phyloP scores from a whole-genome alignment of 768 basidiomycete species.

The Auriscalpium vulgare region DNA sequence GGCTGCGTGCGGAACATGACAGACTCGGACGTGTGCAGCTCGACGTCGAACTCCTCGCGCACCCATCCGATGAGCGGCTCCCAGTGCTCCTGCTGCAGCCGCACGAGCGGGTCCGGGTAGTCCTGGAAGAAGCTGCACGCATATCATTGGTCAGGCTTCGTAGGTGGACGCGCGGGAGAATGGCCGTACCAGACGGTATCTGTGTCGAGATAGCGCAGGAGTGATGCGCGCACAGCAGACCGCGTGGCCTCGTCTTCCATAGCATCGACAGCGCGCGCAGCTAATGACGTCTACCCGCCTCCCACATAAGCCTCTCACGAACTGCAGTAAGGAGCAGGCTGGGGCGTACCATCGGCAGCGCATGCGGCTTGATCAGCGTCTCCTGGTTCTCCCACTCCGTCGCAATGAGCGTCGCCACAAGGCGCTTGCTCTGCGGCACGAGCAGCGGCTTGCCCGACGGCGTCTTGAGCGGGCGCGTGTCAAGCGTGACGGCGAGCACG shows the following conservation, averaged over 20 bases:
- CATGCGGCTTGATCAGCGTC: constrained; percentile 77
- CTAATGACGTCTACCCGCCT: constrained; percentile 70
- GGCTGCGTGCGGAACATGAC: constrained; percentile 67
- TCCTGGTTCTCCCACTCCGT: constrained; percentile 96
- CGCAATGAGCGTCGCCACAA: constrained; percentile 81
- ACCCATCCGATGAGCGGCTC: constrained; percentile 81
- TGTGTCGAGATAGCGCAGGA: constrained; percentile 86
- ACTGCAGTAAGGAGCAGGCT: neutral
- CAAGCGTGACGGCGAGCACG: constrained; percentile 60
- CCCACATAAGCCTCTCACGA: neutral
- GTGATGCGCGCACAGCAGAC: constrained; percentile 51
- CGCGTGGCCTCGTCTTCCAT: constrained; percentile 50
- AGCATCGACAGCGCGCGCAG: constrained; percentile 82
- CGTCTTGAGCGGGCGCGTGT: constrained; percentile 81
- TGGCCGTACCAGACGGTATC: constrained; percentile 78
- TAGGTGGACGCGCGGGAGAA: neutral
- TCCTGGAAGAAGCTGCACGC: constrained; percentile 70
- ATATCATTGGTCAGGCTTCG: neutral
- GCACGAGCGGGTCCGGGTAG: constrained; percentile 64
- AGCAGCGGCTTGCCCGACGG: constrained; percentile 72
- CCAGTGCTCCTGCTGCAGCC: constrained; percentile 81
- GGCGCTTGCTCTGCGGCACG: constrained; percentile 58
- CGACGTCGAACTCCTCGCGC: constrained; percentile 51
- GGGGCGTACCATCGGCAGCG: constrained; percentile 76
- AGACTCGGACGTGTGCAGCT: constrained; percentile 63